phyloP scores from a whole-genome alignment of 352 stramenopile species.

The Saprolegnia parasitica region DNA sequence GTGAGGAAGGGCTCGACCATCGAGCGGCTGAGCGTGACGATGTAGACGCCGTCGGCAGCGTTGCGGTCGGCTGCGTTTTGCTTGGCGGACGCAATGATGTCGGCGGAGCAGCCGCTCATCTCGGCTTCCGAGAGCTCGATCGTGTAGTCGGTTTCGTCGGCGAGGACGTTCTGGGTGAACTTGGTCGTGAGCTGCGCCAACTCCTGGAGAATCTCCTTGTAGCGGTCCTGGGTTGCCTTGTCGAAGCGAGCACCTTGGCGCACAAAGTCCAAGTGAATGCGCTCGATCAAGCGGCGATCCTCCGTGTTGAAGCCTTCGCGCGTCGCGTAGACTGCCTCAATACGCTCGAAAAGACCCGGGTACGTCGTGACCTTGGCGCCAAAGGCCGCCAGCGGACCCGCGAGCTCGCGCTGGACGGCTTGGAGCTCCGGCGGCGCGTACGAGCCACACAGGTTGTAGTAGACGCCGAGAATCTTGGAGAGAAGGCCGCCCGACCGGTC shows the following conservation, averaged over 20 bases:
- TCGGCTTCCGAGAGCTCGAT: conserved; percentile 47
- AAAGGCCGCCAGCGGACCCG: conserved; percentile 41
- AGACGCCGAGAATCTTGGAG: conserved; percentile 38
- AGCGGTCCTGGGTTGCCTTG: conserved; percentile 37
- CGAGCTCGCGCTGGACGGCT: conserved; percentile 45
- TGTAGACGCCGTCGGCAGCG: conserved; percentile 35
- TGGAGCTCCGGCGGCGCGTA: conserved; percentile 52
- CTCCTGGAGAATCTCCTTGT: conserved; percentile 50
- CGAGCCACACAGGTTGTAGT: conserved; percentile 44
- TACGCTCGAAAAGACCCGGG: conserved; percentile 55
- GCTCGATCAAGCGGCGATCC: conserved; percentile 45
- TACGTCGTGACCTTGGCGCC: conserved; percentile 36
- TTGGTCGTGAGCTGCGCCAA: conserved; percentile 46
- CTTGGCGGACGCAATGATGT: conserved; percentile 45
- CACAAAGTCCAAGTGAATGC: conserved; percentile 51
- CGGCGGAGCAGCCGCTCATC: conserved; percentile 45
- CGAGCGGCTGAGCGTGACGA: conserved; percentile 54
- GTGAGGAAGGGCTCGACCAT: conserved; percentile 65
- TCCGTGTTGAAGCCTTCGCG: conserved; percentile 35
- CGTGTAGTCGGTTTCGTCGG: conserved; percentile 56
- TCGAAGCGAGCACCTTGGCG: conserved; percentile 32
- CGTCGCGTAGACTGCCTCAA: conserved; percentile 35
- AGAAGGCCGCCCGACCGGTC: conserved; percentile 44
- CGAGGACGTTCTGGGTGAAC: conserved; percentile 63
- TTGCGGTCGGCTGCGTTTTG: conserved; percentile 46